A percentile compares a stretch with the other conserved stretches of the same genome.
These are phyloP conservation scores for Fraxinus albicans DNA, from an alignment of 305 asterid species.

Conservation along the genomic window DNA sequence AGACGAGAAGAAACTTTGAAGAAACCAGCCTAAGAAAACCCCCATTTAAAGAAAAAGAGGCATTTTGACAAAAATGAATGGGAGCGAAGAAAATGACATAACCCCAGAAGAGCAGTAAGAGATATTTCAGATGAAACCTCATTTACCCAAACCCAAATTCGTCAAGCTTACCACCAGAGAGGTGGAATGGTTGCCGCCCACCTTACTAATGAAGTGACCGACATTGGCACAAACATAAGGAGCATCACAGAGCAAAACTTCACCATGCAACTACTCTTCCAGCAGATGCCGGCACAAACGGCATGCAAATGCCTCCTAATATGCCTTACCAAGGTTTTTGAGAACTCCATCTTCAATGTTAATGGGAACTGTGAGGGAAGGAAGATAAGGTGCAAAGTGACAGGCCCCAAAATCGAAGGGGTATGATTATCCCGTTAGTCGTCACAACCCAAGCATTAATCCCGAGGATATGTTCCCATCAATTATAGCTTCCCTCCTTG, in stretches of 20 bases:
- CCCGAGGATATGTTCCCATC: too few species aligned
- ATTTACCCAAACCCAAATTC: not conserved
- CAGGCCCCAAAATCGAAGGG: too few species aligned
- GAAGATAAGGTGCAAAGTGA: too few species aligned
- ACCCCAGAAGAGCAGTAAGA: not conserved
- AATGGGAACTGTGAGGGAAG: too few species aligned
- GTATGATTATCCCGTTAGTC: too few species aligned
- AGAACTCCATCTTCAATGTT: too few species aligned
- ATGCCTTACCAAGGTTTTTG: too few species aligned
- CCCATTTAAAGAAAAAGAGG: not conserved
- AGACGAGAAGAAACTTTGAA: not conserved
- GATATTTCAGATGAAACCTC: not conserved
- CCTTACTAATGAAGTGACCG: not conserved
- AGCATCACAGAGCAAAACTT: not conserved
- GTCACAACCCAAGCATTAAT: too few species aligned
- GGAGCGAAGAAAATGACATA: not conserved
- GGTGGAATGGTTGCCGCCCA: not conserved
- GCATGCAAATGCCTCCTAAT: too few species aligned
- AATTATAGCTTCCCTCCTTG: too few species aligned
- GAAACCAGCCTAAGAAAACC: not conserved
- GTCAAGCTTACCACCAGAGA: not conserved
- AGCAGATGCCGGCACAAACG: too few species aligned
- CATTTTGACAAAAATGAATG: not conserved
- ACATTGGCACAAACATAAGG: not conserved
- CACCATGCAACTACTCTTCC: not conserved